Conservation (phyloP, 23 red algal species). For the Gracilaria gracilis region DNA sequence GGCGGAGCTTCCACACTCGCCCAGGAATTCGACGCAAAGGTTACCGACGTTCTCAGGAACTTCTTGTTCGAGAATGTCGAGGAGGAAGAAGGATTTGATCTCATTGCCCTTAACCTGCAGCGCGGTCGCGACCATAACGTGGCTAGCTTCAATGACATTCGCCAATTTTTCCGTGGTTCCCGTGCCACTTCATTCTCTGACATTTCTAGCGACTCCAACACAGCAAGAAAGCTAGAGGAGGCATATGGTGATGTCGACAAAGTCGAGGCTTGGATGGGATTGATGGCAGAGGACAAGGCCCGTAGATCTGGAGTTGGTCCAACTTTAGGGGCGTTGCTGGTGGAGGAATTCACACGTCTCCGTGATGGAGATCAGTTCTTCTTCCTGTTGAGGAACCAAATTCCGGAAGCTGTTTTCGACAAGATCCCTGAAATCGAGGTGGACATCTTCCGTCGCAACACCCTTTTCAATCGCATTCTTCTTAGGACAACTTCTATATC, state of each 20-base stretch:
- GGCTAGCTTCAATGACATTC: conserved; percentile 46
- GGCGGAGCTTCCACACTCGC: conserved; percentile 33
- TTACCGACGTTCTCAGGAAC: conserved; percentile 53
- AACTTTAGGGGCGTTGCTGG: conserved; percentile 25
- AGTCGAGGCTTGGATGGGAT: conserved; percentile 37
- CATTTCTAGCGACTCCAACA: conserved; percentile 22
- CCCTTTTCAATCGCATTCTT: conserved; percentile 23
- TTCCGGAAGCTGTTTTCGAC: not conserved
- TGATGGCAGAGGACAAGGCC: conserved; percentile 49
- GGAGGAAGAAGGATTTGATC: conserved; percentile 58
- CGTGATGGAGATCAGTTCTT: conserved; percentile 71
- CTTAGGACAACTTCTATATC: conserved; percentile 8
- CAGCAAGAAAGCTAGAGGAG: not conserved
- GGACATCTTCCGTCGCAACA: not conserved
- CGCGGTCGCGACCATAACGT: conserved; percentile 59
- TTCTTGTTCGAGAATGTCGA: conserved; percentile 65
- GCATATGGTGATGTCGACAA: conserved; percentile 49
- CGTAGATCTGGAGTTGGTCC: conserved; percentile 1
- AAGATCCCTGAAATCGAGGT: not conserved
- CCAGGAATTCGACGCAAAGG: conserved; percentile 61
- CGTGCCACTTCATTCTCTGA: conserved; percentile 18
- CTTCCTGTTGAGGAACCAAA: conserved; percentile 33
- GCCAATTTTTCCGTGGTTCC: conserved; percentile 20
- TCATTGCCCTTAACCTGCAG: conserved; percentile 66
- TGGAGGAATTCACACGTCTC: conserved; percentile 36